Conservation (phyloP, 108 stramenopile genomes). For the Nannochloropsis gaditana region DNA sequence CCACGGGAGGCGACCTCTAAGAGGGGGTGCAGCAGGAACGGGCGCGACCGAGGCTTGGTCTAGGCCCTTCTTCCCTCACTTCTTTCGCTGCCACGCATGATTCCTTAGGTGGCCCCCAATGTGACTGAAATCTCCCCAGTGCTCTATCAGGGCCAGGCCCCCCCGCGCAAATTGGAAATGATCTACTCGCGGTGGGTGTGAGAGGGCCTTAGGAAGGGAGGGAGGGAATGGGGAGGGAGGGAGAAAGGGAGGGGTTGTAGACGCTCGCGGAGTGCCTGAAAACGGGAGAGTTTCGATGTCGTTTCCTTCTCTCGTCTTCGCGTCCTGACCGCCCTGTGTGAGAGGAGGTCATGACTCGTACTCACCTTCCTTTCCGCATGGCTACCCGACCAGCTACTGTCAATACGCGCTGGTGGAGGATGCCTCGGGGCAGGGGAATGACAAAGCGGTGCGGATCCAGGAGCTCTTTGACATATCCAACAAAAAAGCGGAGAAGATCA, state of each 20-base stretch:
- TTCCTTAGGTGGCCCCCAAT: neutral
- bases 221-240: neutral
- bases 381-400: neutral
- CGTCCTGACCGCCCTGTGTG: neutral
- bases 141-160: neutral
- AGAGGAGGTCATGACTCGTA: neutral
- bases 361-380: neutral
- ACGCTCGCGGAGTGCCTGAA: no score
- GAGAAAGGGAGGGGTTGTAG: neutral
- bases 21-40: no score
- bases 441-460: neutral
- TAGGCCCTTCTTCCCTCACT: neutral
- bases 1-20: no score
- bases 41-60: no score
- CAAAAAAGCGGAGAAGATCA: neutral
- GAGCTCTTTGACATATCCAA: neutral
- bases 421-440: neutral
- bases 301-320: neutral
- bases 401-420: neutral
- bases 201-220: neutral
- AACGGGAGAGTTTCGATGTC: neutral
- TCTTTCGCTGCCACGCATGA: neutral
- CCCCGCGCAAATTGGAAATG: constrained; percentile 11
- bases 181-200: constrained; percentile 10
- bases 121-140: neutral